Evolutionary conservation across 495 filamentous ascomycete species (phyloP).

Genomic region (Neurospora sp.): DNA sequence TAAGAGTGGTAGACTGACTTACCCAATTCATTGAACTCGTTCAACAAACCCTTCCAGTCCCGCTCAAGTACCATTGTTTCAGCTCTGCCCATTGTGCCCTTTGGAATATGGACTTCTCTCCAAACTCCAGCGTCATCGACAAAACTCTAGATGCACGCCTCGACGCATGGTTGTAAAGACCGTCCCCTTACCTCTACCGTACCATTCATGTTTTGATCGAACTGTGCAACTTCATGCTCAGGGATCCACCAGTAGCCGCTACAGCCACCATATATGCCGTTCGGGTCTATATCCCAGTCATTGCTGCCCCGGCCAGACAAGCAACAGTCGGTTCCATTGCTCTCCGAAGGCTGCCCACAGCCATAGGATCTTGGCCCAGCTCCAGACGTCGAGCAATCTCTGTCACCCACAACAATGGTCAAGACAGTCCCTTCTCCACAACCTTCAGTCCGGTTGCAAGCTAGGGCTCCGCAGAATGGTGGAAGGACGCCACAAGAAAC

Average conservation of each 20-base stretch:
- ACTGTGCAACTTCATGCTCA: neutral
- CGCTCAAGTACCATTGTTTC: neutral
- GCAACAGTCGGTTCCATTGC: neutral
- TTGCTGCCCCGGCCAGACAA: neutral
- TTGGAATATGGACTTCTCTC: neutral
- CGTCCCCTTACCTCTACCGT: neutral
- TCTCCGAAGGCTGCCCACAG: neutral
- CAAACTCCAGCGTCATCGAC: neutral
- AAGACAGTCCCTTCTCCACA: neutral
- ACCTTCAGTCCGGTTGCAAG: neutral
- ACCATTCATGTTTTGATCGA: neutral
- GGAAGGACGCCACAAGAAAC: neutral
- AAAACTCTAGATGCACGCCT: neutral
- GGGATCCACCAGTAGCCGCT: neutral
- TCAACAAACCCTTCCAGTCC: neutral
- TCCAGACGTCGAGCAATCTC: neutral
- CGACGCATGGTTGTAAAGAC: neutral
- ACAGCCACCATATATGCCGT: neutral
- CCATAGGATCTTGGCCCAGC: neutral
- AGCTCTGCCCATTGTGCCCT: neutral
- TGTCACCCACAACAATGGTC: neutral
- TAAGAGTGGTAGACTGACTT: neutral
- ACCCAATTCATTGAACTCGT: neutral
- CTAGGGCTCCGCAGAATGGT: neutral
- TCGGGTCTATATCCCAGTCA: neutral